Base-by-base conservation (phyloP, 768 basidiomycete genomes). In the Termitomyces sp. region DNA sequence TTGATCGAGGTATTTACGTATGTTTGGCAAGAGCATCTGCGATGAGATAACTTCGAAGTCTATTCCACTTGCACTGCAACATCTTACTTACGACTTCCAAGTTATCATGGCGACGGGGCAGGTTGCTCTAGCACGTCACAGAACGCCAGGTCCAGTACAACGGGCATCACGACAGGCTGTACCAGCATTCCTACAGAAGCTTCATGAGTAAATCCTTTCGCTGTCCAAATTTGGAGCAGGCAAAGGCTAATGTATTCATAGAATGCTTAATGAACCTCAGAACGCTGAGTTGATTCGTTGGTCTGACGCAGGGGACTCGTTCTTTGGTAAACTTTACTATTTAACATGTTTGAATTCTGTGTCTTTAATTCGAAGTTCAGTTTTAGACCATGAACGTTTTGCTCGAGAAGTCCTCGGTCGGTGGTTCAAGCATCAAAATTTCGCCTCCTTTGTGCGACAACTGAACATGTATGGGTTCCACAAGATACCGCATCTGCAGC, bases 341-440 rank as follows among this genome's bases (percentile, higher is more conserved):
- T 38, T 1, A 7, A 24, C 24, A 16, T 38, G 11, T 49, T 5
- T 7, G 9, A 24, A 13, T 49, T 15, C 18, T 32, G 5, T 28
- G 11, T 32, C 11, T 49, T 54, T 38, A 60, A 28, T 24, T 15
- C 20, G 24, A 4, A 24, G 8, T 45, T 57, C n/a, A 97, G 96
- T 98, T 33, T 86, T 93, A 40, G 92, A 96, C 73, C 91, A 92
- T 67, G 94, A 96, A 72, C 87, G 88, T 33, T 92, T 98, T 71
- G 91, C 93, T 2, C 85, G 86, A 42, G 91, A 96, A 73, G 85
- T 97, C 36, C 85, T 98, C 7, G 93, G 93, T 3, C 84, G 88
- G 46, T 98, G 91, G 88, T 99, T 98, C 86, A 99, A 99, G 73
- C 97, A 98, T 76, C 88, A 90, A 63, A 97, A 96, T 73, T 98